Percentiles rank a stretch among this genome's conserved stretches.
Evolutionary conservation across 169 alveolate species (phyloP).

Genomic region (Eimeria tenella): DNA sequence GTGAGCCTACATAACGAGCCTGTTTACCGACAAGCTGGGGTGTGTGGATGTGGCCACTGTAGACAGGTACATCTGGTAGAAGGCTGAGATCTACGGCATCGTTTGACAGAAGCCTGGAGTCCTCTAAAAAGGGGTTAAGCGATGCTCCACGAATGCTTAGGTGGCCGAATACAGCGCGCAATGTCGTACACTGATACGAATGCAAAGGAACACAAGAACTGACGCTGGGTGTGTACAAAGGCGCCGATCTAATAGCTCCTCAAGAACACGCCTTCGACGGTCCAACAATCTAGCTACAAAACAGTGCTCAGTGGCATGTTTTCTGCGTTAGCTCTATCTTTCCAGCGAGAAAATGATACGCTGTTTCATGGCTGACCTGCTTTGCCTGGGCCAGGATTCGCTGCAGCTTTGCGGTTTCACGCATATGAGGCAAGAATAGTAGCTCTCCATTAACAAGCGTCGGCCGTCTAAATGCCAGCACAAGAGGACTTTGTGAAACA

Average conservation of each 20-base stretch:
- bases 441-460: slow-evolving; percentile 66
- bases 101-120: neutral
- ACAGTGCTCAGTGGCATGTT: too few relatives aligned
- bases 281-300: too few relatives aligned
- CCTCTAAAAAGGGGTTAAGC: slow-evolving; percentile 9
- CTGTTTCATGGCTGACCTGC: neutral
- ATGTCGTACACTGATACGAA: slow-evolving; percentile 52
- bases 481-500: slow-evolving; percentile 46
- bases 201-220: too few relatives aligned
- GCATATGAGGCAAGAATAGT: slow-evolving; percentile 63
- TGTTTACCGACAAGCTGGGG: slow-evolving; percentile 70
- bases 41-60: slow-evolving; percentile 69
- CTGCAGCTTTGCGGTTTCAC: slow-evolving; percentile 33
- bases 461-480: slow-evolving; percentile 65
- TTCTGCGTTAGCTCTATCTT: too few relatives aligned
- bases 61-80: slow-evolving; percentile 62
- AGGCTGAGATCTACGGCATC: slow-evolving; percentile 50
- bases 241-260: too few relatives aligned
- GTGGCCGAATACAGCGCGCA: slow-evolving; percentile 73
- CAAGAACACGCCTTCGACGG: too few relatives aligned
- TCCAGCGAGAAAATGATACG: neutral
- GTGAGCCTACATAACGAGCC: slow-evolving; percentile 70
- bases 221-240: too few relatives aligned
- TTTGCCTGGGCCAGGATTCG: slow-evolving; percentile 48
- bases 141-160: slow-evolving; percentile 61